Evolutionary conservation across 176 grass and related monocot genomes (phyloP).

Genomic region (Eleusine coracana): DNA sequence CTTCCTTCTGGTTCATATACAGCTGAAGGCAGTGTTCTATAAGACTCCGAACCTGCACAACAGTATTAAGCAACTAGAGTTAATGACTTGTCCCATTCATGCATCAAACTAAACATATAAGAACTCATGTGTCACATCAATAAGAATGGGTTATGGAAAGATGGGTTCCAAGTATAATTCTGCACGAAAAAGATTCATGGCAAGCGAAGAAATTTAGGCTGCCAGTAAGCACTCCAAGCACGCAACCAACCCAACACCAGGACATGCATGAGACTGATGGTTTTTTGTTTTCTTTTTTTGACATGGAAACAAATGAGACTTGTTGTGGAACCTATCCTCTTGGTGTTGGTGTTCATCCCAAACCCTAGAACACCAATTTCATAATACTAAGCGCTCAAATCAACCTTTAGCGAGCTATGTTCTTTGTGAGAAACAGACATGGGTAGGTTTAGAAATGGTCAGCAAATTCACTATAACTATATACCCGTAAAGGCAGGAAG

Average conservation of each 20-base stretch:
- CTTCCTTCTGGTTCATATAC: conserved; percentile 95
- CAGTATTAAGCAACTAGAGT: not conserved
- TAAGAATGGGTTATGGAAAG: not conserved
- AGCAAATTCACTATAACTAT: not conserved
- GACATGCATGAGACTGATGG: not conserved
- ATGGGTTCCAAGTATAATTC: not conserved
- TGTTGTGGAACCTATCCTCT: not conserved
- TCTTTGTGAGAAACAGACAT: not conserved
- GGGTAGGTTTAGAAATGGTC: not conserved
- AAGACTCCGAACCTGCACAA: conserved; percentile 72
- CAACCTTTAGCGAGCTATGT: not conserved
- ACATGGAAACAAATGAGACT: not conserved
- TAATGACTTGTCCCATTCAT: not conserved
- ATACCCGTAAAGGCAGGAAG: not conserved
- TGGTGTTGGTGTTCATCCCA: not conserved
- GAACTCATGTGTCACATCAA: not conserved
- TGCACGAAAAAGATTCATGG: not conserved
- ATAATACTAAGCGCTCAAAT: not conserved
- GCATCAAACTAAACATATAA: not conserved
- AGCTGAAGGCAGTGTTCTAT: conserved; percentile 80
- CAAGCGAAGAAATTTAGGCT: not conserved
- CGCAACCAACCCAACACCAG: not conserved
- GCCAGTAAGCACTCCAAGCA: not conserved
- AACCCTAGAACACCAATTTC: conserved; percentile 36
- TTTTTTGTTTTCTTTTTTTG: too few species aligned